phyloP scores from a whole-genome alignment of 2,329 filamentous ascomycete species.

The Onygena corvina region DNA sequence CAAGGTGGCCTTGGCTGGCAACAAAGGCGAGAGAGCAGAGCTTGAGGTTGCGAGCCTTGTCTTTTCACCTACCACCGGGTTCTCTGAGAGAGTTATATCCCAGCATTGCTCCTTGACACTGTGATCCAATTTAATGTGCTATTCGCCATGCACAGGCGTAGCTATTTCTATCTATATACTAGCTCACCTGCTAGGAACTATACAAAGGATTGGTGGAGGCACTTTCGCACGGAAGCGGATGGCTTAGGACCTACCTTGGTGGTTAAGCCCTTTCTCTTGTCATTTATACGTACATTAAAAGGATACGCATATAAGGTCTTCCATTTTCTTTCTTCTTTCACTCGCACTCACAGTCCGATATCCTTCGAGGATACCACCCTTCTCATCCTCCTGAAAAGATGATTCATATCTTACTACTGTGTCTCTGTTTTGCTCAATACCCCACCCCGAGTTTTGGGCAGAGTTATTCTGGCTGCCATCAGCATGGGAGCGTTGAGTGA shows the following conservation, averaged over 20 bases:
- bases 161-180: no score
- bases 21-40: not conserved
- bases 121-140: no score
- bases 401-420: not conserved
- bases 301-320: not conserved
- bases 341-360: not conserved
- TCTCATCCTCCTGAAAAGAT: not conserved
- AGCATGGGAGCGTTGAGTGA: constrained; percentile 23
- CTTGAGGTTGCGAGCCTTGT: not conserved
- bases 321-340: not conserved
- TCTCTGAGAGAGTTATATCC: no score
- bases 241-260: not conserved
- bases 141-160: no score
- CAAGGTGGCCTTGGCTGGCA: constrained; percentile 2
- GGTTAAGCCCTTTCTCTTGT: not conserved
- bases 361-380: not conserved
- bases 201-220: not conserved
- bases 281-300: not conserved
- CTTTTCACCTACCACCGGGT: no score
- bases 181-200: no score
- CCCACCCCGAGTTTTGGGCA: constrained; percentile 10
- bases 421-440: not conserved
- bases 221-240: not conserved
- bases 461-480: constrained; percentile 24
- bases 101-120: no score